Evolutionary conservation across 2,329 filamentous ascomycete species (phyloP), one percentile per base, ranked within the genome.

Genomic region (Xylariaceae sp.): DNA sequence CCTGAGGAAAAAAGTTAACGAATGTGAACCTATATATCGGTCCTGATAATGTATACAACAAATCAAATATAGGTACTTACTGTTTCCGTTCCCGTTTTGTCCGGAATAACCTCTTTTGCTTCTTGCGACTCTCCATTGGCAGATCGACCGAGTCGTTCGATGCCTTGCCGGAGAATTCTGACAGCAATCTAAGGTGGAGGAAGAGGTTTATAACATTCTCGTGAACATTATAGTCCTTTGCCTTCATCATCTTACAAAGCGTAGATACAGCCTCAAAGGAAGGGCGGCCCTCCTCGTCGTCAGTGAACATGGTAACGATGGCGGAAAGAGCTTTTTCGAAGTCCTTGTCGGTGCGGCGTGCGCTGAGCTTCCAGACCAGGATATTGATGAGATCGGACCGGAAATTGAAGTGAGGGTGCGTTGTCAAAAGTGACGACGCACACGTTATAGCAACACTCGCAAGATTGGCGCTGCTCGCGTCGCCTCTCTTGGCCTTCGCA

Each of bases 381-480:
- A 97, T 92, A 71, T 89, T 90, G 58, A 99, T 74, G 51, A 99
- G 76, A 51, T 99, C 92, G 47, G 79, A 81, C 41, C 94, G 86
- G 72, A 95, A 96, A 76, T 99, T 99, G 82, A 99, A 99, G 74
- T 99, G 95, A 3, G 94, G 89, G 0, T 96, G 91, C 1, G 87
- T 79, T 26, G 82, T 83, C 41, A 97, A 73, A 12, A 99, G 79
- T 32, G 81, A 87, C 71, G 91, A 96, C 1, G 88, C 86, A 68
- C 94, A 99, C 43, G 84, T 86, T 54, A 96, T 86, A 3, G 94
- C 92, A 30, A 96, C 80, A 50, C 79, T 87, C 5, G 85, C 81
- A 29, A 96, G 69, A 53, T 72, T 77, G 53, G 76, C 74, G 53
- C 71, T 73, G 55, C 64, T 71, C 59, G 60, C 70, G 63, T 71